Conservation (phyloP, 331 rosid species). For the Erythrophleum ivorense region DNA sequence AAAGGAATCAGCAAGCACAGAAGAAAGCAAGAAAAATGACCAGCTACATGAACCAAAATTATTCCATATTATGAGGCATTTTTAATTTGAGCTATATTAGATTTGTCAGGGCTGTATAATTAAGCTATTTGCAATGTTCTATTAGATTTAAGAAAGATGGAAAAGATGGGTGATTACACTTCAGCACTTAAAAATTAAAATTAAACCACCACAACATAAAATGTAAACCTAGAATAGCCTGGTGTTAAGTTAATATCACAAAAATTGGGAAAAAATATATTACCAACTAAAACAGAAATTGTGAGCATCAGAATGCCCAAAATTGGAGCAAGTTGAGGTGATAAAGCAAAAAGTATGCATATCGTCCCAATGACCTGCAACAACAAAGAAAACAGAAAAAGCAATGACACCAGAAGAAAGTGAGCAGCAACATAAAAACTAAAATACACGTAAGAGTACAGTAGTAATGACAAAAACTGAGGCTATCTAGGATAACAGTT, state of each 20-base stretch:
- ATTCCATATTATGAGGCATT: conserved; percentile 23
- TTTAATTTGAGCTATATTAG: conserved; percentile 27
- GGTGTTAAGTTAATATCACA: conserved; percentile 1
- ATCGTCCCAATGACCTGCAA: conserved; percentile 82
- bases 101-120: conserved; percentile 12
- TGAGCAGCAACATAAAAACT: conserved; percentile 36
- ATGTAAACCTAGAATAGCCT: conserved; percentile 23
- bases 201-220: conserved; percentile 14
- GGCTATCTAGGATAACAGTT: conserved; percentile 11
- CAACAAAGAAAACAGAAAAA: conserved; percentile 43
- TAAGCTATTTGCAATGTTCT: conserved; percentile 26
- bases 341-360: conserved; percentile 74
- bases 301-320: conserved; percentile 74
- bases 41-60: not conserved
- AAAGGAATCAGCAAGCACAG: conserved; percentile 42
- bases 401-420: conserved; percentile 19
- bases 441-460: conserved; percentile 27
- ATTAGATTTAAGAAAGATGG: conserved; percentile 6
- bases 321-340: conserved; percentile 98
- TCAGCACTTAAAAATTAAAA: not conserved
- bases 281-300: conserved; percentile 85
- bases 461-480: conserved; percentile 8
- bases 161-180: conserved; percentile 13
- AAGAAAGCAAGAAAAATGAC: conserved; percentile 35
- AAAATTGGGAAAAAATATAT: conserved; percentile 35